Percentiles rank a stretch among this genome's conserved stretches.
Evolutionary conservation across 495 filamentous ascomycete genomes (phyloP).

Genomic region (Podospora pseudocomata): DNA sequence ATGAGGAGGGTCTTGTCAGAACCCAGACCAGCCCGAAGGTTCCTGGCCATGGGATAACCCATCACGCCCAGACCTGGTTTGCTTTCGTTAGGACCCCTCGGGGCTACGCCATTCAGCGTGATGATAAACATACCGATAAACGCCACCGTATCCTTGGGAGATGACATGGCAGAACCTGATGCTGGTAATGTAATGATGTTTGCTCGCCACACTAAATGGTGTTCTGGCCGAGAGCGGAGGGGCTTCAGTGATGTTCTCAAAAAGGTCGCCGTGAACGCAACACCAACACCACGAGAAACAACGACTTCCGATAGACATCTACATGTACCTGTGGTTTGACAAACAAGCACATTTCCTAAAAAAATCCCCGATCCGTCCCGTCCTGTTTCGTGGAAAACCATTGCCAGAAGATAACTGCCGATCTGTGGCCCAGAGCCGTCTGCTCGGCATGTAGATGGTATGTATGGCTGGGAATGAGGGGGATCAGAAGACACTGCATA

Average conservation of each 20-base stretch:
- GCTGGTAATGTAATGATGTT: no score
- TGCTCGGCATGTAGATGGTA: neutral
- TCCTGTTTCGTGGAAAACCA: neutral
- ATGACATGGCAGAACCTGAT: constrained; percentile 1
- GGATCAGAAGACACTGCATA: constrained; percentile 4
- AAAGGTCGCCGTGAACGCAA: no score
- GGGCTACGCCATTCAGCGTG: no score
- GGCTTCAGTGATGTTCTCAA: no score
- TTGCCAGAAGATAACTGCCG: neutral
- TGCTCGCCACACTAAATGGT: no score
- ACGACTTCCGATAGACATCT: no score
- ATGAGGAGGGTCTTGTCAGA: constrained; percentile 40
- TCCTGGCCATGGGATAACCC: constrained; percentile 53
- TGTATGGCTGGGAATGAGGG: neutral
- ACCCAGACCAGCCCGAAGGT: constrained; percentile 43
- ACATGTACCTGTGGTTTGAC: no score
- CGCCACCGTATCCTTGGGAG: constrained; percentile 23
- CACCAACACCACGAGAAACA: no score
- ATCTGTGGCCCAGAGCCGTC: neutral
- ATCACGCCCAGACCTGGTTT: constrained; percentile 31
- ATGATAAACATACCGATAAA: constrained; percentile 26
- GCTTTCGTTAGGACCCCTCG: neutral
- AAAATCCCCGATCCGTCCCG: neutral
- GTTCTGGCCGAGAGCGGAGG: no score
- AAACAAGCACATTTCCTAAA: neutral